Evolutionary conservation across 345 rosid species (phyloP).

Genomic region (Cardamine chenopodiifolia): DNA sequence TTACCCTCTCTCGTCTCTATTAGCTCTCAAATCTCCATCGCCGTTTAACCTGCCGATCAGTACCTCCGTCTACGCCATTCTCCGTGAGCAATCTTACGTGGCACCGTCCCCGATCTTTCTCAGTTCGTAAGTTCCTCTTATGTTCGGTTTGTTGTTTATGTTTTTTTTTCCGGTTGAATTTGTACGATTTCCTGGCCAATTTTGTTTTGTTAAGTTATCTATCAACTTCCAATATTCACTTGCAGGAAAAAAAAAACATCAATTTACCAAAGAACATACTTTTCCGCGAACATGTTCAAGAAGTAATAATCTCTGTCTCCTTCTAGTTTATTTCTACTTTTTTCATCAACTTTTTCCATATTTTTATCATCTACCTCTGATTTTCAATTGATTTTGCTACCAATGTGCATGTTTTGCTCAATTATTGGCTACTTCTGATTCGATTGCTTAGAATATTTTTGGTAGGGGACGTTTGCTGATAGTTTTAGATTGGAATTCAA

Average conservation of each 20-base stretch:
- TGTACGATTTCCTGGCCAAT: not conserved
- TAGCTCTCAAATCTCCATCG: constrained; percentile 24
- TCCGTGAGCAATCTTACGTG: not conserved
- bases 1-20: constrained; percentile 7
- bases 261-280: constrained; percentile 1
- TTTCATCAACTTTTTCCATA: not conserved
- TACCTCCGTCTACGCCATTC: not conserved
- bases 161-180: not conserved
- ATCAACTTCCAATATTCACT: constrained; percentile 9
- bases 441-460: not conserved
- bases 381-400: not conserved
- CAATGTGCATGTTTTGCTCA: not conserved
- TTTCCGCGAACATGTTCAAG: constrained; percentile 39
- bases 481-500: not conserved
- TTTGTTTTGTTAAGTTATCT: not conserved
- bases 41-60: constrained; percentile 1
- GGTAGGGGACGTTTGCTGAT: not conserved
- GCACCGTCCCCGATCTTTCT: not conserved
- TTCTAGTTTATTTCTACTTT: not conserved
- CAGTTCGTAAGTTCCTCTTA: constrained; percentile 7
- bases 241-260: not conserved
- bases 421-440: not conserved
- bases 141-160: not conserved
- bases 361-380: not conserved
- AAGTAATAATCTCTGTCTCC: constrained; percentile 35